A percentile compares a stretch with the other conserved stretches of the same genome.
phyloP scores from a whole-genome alignment of 768 basidiomycete genomes.

The Rhodotorula graminis region DNA sequence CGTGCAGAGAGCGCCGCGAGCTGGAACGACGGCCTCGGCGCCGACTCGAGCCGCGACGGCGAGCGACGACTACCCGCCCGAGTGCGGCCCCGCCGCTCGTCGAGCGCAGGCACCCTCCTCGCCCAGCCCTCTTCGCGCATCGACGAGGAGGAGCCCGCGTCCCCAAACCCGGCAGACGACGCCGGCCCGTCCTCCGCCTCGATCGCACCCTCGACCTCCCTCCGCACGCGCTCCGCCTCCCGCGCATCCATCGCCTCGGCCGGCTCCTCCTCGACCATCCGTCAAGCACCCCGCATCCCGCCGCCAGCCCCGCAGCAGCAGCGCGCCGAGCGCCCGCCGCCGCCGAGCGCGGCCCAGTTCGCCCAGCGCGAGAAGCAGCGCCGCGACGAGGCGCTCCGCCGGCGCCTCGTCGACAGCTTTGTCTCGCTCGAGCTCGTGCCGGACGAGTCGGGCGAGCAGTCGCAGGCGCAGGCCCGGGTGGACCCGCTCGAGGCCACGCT shows the following conservation, averaged over 20 bases:
- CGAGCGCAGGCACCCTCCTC: constrained; percentile 18
- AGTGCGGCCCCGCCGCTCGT: constrained; percentile 1
- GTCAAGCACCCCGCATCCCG: constrained; percentile 13
- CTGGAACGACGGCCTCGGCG: not conserved
- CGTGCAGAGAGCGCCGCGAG: not conserved
- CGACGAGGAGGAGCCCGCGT: not conserved
- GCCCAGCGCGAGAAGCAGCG: constrained; percentile 13
- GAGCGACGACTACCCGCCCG: not conserved
- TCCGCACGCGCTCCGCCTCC: constrained; percentile 12
- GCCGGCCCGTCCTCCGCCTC: not conserved
- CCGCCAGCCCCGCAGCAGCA: not conserved
- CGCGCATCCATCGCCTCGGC: constrained; percentile 10
- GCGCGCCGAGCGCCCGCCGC: not conserved
- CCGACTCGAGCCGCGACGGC: not conserved
- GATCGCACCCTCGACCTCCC: not conserved
- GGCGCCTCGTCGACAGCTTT: constrained; percentile 27
- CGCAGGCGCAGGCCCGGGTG: too few relatives aligned
- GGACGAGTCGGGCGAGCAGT: not conserved
- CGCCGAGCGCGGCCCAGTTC: not conserved
- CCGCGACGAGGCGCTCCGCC: constrained; percentile 1
- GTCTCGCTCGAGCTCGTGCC: constrained; percentile 25
- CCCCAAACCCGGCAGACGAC: not conserved
- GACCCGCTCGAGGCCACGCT: not conserved
- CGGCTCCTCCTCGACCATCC: constrained; percentile 20
- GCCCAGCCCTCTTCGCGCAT: not conserved